Conservation (phyloP, 1,139 yeast genomes). For the Yamadazyma mexicana region DNA sequence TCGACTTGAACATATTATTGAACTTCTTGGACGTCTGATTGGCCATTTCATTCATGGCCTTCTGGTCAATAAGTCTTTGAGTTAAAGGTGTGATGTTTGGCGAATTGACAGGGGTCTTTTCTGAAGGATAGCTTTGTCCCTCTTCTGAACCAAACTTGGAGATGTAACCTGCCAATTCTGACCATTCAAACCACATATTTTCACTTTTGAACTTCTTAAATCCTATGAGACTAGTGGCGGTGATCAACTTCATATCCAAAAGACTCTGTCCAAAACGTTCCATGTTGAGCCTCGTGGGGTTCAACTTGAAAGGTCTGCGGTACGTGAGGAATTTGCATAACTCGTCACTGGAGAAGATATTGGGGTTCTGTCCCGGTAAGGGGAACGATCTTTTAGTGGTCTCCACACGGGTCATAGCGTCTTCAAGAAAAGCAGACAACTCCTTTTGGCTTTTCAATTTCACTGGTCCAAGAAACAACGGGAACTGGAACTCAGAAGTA, state of each 20-base stretch:
- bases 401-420: conserved; percentile 26
- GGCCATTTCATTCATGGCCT: conserved; percentile 25
- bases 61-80: conserved; percentile 16
- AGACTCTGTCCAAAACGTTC: conserved; percentile 47
- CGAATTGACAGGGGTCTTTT: conserved; percentile 1
- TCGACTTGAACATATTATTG: conserved; percentile 31
- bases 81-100: conserved; percentile 10
- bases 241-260: conserved; percentile 35
- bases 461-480: conserved; percentile 33
- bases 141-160: conserved; percentile 14
- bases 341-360: conserved; percentile 42
- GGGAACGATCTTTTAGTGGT: conserved; percentile 35
- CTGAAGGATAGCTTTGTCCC: not conserved
- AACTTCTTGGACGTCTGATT: conserved; percentile 28
- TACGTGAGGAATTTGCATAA: conserved; percentile 30
- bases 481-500: conserved; percentile 26
- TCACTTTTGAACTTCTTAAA: conserved; percentile 42
- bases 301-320: conserved; percentile 33
- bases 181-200: conserved; percentile 52
- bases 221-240: conserved; percentile 34
- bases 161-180: conserved; percentile 31
- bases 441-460: conserved; percentile 19
- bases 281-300: conserved; percentile 38
- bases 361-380: conserved; percentile 42
- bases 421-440: conserved; percentile 24